A percentile compares a stretch with the other conserved stretches of the same genome.
Conservation (phyloP, 2,329 filamentous ascomycete species). For the Trichoderma gracile region DNA sequence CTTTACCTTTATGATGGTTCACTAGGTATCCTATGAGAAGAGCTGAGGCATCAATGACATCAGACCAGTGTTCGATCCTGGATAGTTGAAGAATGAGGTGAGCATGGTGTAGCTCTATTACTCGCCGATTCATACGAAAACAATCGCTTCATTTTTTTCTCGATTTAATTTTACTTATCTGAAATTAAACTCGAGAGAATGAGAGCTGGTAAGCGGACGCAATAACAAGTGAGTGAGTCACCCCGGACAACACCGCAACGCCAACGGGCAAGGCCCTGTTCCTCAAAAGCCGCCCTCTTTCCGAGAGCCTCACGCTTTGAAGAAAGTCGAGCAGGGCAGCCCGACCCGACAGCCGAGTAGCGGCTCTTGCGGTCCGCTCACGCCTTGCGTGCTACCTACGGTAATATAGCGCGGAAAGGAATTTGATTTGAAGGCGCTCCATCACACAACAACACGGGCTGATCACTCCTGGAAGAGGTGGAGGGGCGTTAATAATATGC, state of each 20-base stretch:
- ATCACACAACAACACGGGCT: background rate
- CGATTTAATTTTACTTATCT: too few species aligned
- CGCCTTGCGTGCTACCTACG: background rate
- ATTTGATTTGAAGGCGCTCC: background rate
- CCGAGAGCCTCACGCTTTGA: background rate
- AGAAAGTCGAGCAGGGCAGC: too few species aligned
- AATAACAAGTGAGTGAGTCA: background rate
- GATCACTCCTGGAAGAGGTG: background rate
- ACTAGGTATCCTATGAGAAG: background rate
- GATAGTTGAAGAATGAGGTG: background rate
- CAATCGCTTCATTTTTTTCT: background rate
- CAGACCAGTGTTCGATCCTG: background rate
- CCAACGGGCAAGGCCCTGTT: background rate
- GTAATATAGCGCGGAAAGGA: background rate
- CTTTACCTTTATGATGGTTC: background rate
- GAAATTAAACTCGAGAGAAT: background rate
- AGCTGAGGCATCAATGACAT: conserved; percentile 18
- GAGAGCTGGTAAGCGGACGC: background rate
- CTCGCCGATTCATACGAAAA: background rate
- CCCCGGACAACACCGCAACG: background rate
- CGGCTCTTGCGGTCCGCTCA: conserved; percentile 3
- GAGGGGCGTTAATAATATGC: background rate
- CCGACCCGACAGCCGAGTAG: background rate
- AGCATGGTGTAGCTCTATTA: background rate
- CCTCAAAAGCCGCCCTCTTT: background rate